Base-by-base conservation (phyloP, 148 eudicot species). In the Amaranthus hypochondriacus region DNA sequence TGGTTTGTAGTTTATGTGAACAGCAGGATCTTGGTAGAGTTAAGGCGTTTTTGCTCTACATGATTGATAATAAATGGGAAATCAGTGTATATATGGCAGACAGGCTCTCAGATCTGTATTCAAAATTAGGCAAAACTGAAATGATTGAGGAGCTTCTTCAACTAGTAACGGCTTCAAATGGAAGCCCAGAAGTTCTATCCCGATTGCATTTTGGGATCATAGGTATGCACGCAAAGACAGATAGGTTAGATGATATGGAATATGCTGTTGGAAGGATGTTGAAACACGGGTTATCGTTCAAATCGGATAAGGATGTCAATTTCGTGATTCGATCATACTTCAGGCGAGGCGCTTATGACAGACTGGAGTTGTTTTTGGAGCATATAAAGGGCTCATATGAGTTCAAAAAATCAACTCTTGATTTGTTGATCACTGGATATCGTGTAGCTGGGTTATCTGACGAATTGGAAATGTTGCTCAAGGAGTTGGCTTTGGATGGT, bases 191-290 rank as follows among this genome's bases (percentile, higher is more conserved):
- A 63, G 73, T 80, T 69, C 55, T 79, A 28, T 73, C 84, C 0
- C 43, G 68, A 57, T 75, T 83, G 7, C 83, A 85, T 11, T 69
- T 59, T 71, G 82, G 80, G 50, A 68, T 85, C 54, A 81, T 85
- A 70, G 60, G 76, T 69, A 70, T 76, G 70, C 85, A 79, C 69
- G 84, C 88, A 11, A 71, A 18, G 68, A 66, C 73, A 43, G 88
- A 83, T 69, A 75, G 88, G 78, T 72, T 85, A 62, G 88, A 87
- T 70, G 87, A 85, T 70, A 79, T 83, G 69, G 88, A 87, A 76
- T 82, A 79, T 74, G 76, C 81, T 59, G 79, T 83, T 66, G 86
- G 86, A 63, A 81, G 88, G 80, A 87, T 87, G 90, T 73, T 85
- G 73, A 85, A 76, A 59, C 71, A 79, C 70, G 85, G 84, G 60